Conservation (phyloP, 495 filamentous ascomycete genomes). For the Corynascus novoguineensis region DNA sequence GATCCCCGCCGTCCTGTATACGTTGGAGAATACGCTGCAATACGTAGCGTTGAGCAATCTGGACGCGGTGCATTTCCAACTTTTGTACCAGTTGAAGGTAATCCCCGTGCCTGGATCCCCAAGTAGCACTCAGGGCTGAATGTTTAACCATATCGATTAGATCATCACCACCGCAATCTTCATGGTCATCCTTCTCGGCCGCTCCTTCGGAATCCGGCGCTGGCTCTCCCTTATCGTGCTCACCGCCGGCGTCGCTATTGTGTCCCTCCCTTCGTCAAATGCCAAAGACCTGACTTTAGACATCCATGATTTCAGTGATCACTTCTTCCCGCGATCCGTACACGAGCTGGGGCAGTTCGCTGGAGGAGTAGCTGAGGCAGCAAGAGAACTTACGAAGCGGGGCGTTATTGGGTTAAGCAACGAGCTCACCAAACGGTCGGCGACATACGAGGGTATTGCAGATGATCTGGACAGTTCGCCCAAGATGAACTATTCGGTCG, state of each 20-base stretch:
- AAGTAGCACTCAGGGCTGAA: no score
- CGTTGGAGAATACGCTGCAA: constrained; percentile 83
- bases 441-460: constrained; percentile 88
- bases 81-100: constrained; percentile 82
- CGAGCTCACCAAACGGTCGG: constrained; percentile 69
- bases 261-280: constrained; percentile 65
- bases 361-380: constrained; percentile 40
- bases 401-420: constrained; percentile 38
- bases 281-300: constrained; percentile 40
- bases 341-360: constrained; percentile 52
- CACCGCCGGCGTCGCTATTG: constrained; percentile 76
- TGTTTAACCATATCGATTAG: constrained; percentile 25
- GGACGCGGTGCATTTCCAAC: constrained; percentile 85
- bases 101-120: background rate
- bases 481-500: constrained; percentile 66
- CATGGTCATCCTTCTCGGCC: constrained; percentile 67
- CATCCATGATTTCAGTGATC: constrained; percentile 51
- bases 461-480: constrained; percentile 66
- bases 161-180: constrained; percentile 89
- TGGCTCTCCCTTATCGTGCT: constrained; percentile 80
- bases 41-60: constrained; percentile 90
- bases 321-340: constrained; percentile 70
- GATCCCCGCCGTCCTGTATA: constrained; percentile 83
- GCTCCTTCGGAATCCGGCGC: constrained; percentile 60
- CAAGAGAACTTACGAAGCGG: constrained; percentile 45